Conservation (phyloP, 2,329 filamentous ascomycete species). For the Cercospora janseana region DNA sequence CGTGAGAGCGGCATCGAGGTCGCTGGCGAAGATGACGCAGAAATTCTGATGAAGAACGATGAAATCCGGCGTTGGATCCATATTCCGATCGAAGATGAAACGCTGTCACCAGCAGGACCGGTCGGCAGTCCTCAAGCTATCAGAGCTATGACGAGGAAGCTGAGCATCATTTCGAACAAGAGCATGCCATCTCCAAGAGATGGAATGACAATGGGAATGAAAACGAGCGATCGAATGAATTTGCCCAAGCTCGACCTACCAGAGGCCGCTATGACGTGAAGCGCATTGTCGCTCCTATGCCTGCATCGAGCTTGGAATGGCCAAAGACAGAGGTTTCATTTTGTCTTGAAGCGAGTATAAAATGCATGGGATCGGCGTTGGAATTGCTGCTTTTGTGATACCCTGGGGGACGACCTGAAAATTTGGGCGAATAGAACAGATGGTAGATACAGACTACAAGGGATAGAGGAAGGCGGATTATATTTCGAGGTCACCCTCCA, state of each 20-base stretch:
- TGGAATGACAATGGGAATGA: constrained; percentile 33
- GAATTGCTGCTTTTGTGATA: constrained; percentile 5
- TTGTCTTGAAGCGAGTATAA: neutral
- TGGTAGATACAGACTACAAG: neutral
- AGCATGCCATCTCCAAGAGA: constrained; percentile 26
- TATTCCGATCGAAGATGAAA: constrained; percentile 29
- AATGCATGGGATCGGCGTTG: neutral
- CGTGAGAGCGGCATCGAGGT: constrained; percentile 45
- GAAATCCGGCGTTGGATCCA: constrained; percentile 31
- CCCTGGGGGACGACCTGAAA: constrained; percentile 1
- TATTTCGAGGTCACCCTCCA: constrained; percentile 1
- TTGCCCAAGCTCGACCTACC: constrained; percentile 17
- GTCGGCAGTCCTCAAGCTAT: constrained; percentile 20
- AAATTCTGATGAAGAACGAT: constrained; percentile 36
- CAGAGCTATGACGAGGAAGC: constrained; percentile 25
- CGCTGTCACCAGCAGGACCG: constrained; percentile 10
- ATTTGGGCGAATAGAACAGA: neutral
- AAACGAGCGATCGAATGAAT: constrained; percentile 22
- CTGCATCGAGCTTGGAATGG: neutral
- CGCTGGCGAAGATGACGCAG: constrained; percentile 42
- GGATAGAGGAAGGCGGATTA: neutral
- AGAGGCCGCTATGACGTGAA: constrained; percentile 15
- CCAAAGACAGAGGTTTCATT: neutral
- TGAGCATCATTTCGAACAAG: constrained; percentile 26
- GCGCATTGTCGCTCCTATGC: neutral